Evolutionary conservation across 2,329 filamentous ascomycete species (phyloP), one percentile per base, ranked within the genome.

Genomic region (Hymenoscyphus scutula): DNA sequence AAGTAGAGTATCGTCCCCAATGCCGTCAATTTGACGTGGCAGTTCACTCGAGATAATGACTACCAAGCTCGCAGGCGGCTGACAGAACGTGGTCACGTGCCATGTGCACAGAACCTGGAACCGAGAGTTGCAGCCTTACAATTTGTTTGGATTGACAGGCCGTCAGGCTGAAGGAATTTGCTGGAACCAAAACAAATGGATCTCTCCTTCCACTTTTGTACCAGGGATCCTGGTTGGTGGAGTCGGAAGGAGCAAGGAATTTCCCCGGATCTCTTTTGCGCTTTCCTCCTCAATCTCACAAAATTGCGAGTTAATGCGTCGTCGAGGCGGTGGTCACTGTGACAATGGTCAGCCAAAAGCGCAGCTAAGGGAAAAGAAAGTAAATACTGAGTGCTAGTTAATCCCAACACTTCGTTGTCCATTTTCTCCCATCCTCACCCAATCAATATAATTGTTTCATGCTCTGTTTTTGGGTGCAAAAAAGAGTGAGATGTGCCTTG

Each of bases 241-340:
- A 32, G 55, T 27, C 34, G 34, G 29, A 58, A 29, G 13, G 8
- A 51, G 30, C 56, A 58, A 32, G 56, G 56, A 23, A 32, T 7
- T 48, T 17, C 56, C 56, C 56, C 27, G 41, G 27, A 38, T 17
- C 51, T 48, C 13, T 30, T 48, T 48, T 58, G 56, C 15, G 15
- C 27, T 30, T 30, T 45, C 55, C 25, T 17, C 29, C 55, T 56
- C 17, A 38, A 34, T 37, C 34, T 38, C 55, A 51, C 19, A 23
- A 51, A 51, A 51, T 51, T 51, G 45, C 45, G 23, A 23, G 19
- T 51, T 51, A 23, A 51, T 51, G 45, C 45, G 19, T 37, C 34
- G 10, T 51, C 11, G 41, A 57, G 1, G 34, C 17, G 45, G 56
- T 38, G 23, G 53, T 55, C 45, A 51, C 19, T 51, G 19, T 25